These are phyloP conservation scores for Raffaelea ambrosiae DNA, from an alignment of 2,329 filamentous ascomycete species.

Conservation along the genomic window DNA sequence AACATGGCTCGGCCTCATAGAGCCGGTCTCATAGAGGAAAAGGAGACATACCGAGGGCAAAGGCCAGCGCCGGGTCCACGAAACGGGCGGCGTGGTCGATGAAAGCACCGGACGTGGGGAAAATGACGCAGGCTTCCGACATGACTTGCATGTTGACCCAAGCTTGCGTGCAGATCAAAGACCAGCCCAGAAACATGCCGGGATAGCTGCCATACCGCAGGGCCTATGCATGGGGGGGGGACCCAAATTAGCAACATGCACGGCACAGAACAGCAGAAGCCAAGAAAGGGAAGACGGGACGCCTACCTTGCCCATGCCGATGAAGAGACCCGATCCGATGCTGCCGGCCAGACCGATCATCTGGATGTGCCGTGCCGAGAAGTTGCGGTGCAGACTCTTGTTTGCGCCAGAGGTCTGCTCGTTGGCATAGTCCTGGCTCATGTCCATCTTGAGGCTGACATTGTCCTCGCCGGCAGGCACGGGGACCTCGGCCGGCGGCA, in stretches of 20 bases:
- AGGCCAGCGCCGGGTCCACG: slow-evolving; percentile 1
- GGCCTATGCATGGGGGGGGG: too few relatives aligned
- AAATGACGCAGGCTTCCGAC: background rate
- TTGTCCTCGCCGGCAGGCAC: background rate
- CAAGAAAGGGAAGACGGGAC: too few relatives aligned
- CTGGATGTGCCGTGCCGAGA: background rate
- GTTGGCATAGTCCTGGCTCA: background rate
- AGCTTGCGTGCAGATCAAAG: background rate
- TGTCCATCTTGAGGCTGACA: background rate
- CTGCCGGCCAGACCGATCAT: background rate
- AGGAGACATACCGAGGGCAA: slow-evolving; percentile 1
- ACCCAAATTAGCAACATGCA: too few relatives aligned
- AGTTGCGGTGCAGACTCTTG: background rate
- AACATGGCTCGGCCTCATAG: too few relatives aligned
- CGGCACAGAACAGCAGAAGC: too few relatives aligned
- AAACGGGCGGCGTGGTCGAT: slow-evolving; percentile 2
- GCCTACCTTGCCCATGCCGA: background rate
- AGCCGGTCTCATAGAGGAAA: too few relatives aligned
- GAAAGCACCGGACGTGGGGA: background rate
- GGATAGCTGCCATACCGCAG: background rate
- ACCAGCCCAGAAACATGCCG: background rate
- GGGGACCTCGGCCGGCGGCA: too few relatives aligned
- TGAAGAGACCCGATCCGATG: background rate
- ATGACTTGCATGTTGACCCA: background rate
- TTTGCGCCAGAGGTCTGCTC: background rate